These are phyloP conservation scores for Lentinula boryana DNA, from an alignment of 768 basidiomycete genomes.

Conservation along the genomic window DNA sequence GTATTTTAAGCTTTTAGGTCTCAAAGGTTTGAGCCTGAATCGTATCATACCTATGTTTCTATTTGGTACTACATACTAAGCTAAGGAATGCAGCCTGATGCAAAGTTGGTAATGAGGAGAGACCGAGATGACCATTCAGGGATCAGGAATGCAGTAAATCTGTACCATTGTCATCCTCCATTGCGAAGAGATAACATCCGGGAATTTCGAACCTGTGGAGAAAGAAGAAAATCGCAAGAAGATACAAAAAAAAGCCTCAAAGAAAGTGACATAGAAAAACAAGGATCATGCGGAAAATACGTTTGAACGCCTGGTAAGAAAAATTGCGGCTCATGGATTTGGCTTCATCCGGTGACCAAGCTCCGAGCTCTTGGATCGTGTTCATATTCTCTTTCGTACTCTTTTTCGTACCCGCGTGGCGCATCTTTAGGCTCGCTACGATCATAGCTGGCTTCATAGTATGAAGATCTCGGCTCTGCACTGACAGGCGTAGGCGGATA, in stretches of 20 bases:
- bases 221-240: neutral
- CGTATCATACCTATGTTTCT: neutral
- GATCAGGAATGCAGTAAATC: neutral
- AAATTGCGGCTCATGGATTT: neutral
- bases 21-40: too few relatives aligned
- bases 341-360: slow-evolving; percentile 5
- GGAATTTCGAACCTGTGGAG: neutral
- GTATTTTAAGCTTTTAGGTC: neutral
- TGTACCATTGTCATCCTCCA: neutral
- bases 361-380: neutral
- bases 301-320: neutral
- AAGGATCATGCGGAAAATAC: neutral
- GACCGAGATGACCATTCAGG: neutral
- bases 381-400: slow-evolving; percentile 4
- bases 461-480: neutral
- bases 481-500: slow-evolving; percentile 10
- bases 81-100: neutral
- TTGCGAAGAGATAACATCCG: neutral
- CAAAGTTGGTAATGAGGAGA: neutral
- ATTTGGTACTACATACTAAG: neutral
- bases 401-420: neutral
- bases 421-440: neutral
- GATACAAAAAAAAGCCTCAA: neutral
- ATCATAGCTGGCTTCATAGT: neutral
- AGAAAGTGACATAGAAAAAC: neutral